Conservation (phyloP, 345 rosid genomes). For the Sonneratia alba region DNA sequence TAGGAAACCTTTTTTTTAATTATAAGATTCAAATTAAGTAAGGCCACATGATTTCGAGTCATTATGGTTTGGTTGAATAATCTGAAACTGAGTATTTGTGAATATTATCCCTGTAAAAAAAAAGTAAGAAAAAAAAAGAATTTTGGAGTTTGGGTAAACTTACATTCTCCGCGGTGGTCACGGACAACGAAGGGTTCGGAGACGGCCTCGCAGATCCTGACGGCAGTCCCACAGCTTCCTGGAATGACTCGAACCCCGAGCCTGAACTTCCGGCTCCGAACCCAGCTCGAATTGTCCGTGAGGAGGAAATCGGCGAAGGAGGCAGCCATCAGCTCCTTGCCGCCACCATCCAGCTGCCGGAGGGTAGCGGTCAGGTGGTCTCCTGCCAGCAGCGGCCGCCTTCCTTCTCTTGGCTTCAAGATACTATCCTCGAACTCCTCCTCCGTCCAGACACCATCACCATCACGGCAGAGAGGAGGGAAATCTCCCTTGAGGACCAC, state of each 20-base stretch:
- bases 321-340: slow-evolving; percentile 14
- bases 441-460: slow-evolving; percentile 34
- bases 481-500: slow-evolving; percentile 81
- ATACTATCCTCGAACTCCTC: slow-evolving; percentile 52
- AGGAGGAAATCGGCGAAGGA: slow-evolving; percentile 44
- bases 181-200: slow-evolving; percentile 63
- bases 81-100: no score
- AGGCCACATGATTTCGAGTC: no score
- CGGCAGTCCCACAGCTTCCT: slow-evolving; percentile 28
- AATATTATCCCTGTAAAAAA: no score
- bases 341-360: slow-evolving; percentile 6
- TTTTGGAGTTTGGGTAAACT: slow-evolving; percentile 19
- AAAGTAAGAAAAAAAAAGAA: background rate
- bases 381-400: slow-evolving; percentile 77
- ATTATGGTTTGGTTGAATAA: no score
- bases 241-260: slow-evolving; percentile 52
- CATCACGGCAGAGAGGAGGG: slow-evolving; percentile 20
- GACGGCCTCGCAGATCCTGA: slow-evolving; percentile 54
- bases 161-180: slow-evolving; percentile 97
- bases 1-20: background rate
- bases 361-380: slow-evolving; percentile 36
- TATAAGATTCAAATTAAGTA: no score
- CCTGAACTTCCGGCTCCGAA: slow-evolving; percentile 62
- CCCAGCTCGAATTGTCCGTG: slow-evolving; percentile 92
- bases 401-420: slow-evolving; percentile 66